Evolutionary conservation across 2,329 filamentous ascomycete species (phyloP).

Genomic region (Penicillium sp.): DNA sequence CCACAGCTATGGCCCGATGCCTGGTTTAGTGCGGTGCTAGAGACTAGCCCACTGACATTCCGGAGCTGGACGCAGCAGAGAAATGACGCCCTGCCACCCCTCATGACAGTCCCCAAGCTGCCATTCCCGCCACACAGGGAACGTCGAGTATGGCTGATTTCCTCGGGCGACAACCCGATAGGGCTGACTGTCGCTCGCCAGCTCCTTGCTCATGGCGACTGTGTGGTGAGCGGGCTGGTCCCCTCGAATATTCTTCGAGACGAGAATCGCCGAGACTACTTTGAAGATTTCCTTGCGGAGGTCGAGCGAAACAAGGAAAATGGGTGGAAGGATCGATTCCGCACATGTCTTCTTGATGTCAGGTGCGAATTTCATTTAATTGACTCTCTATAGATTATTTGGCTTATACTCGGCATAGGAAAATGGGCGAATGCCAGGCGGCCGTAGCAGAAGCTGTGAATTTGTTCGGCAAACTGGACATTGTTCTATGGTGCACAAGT

Average conservation of each 20-base stretch:
- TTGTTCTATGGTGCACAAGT: slow-evolving; percentile 82
- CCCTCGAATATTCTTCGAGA: slow-evolving; percentile 72
- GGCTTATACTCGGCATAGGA: slow-evolving; percentile 32
- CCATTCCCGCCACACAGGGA: slow-evolving; percentile 59
- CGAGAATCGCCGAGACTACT: slow-evolving; percentile 70
- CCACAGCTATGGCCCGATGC: neutral
- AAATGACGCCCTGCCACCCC: slow-evolving; percentile 17
- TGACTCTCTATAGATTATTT: neutral
- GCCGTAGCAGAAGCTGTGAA: slow-evolving; percentile 82
- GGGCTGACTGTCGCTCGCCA: slow-evolving; percentile 76
- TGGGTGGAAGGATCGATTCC: slow-evolving; percentile 76
- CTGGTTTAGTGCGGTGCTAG: neutral
- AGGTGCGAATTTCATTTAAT: slow-evolving; percentile 34
- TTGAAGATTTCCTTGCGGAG: slow-evolving; percentile 70
- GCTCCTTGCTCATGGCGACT: slow-evolving; percentile 86
- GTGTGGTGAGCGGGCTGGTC: slow-evolving; percentile 77
- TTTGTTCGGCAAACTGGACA: slow-evolving; percentile 82
- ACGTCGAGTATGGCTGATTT: slow-evolving; percentile 90
- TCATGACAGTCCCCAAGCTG: slow-evolving; percentile 33
- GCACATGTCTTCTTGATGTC: slow-evolving; percentile 57
- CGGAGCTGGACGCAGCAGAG: neutral
- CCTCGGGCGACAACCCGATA: slow-evolving; percentile 78
- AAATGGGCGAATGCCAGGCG: slow-evolving; percentile 70
- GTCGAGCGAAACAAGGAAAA: slow-evolving; percentile 59
- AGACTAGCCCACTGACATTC: neutral